A percentile compares a stretch with the other conserved stretches of the same genome.
These are phyloP conservation scores for Blastobotrys capitulatus DNA, from an alignment of 1,139 yeast genomes.

Conservation along the genomic window DNA sequence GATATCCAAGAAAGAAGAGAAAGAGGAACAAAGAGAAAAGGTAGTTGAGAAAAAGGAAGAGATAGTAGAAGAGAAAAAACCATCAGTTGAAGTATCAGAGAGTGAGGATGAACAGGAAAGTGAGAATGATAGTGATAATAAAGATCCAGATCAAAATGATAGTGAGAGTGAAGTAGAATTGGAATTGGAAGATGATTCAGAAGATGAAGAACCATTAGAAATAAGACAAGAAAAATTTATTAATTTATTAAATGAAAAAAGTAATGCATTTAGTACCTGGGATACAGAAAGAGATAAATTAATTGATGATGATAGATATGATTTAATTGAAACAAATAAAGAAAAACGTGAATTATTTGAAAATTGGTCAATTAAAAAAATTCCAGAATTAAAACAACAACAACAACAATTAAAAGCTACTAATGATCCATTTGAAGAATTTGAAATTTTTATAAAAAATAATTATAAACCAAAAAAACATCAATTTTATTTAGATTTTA, in stretches of 20 bases:
- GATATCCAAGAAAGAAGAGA: slow-evolving; percentile 24
- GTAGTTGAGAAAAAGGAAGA: slow-evolving; percentile 1
- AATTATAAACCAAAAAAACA: slow-evolving; percentile 28
- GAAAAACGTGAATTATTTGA: slow-evolving; percentile 39
- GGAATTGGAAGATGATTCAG: slow-evolving; percentile 17
- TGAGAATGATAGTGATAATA: slow-evolving; percentile 9
- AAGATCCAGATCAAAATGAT: slow-evolving; percentile 15
- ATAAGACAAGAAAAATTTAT: slow-evolving; percentile 21
- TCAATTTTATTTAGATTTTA: slow-evolving; percentile 43
- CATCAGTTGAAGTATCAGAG: neutral
- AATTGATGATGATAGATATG: slow-evolving; percentile 38
- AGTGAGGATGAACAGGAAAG: too few relatives aligned
- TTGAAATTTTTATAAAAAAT: slow-evolving; percentile 32
- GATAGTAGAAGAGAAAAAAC: neutral
- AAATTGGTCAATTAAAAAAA: slow-evolving; percentile 36
- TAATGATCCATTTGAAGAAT: slow-evolving; percentile 23
- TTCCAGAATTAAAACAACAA: slow-evolving; percentile 13
- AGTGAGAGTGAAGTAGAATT: slow-evolving; percentile 14
- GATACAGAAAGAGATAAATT: slow-evolving; percentile 41
- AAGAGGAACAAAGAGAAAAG: slow-evolving; percentile 5
- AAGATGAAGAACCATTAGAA: slow-evolving; percentile 13
- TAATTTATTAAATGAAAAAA: slow-evolving; percentile 28
- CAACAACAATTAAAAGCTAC: neutral
- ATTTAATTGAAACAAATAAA: slow-evolving; percentile 33
- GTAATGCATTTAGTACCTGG: slow-evolving; percentile 45